Evolutionary conservation across 208 protist genomes (phyloP).

Genomic region (Acanthamoeba lugdunensis): DNA sequence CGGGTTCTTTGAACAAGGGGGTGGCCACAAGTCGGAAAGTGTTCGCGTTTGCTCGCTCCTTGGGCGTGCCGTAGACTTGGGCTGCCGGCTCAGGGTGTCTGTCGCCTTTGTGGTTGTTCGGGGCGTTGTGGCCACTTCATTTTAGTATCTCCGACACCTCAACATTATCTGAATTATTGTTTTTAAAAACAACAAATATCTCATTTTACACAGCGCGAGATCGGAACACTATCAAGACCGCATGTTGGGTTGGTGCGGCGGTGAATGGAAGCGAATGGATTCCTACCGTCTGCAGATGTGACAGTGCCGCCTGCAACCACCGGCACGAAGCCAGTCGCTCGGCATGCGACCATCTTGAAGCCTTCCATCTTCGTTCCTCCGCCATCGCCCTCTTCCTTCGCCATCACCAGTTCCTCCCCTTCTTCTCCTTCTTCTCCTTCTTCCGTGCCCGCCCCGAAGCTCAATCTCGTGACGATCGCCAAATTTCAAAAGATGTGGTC

Average conservation of each 20-base stretch:
- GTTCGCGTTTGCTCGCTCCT: too few species aligned
- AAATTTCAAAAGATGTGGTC: constrained; percentile 62
- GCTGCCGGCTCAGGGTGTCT: too few species aligned
- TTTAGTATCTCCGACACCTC: too few species aligned
- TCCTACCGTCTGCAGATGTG: not conserved
- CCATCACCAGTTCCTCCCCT: not conserved
- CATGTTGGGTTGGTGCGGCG: too few species aligned
- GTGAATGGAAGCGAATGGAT: not conserved
- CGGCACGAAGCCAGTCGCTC: not conserved
- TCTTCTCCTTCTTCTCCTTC: not conserved
- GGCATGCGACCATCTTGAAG: not conserved
- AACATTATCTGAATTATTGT: too few species aligned
- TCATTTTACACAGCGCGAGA: not conserved
- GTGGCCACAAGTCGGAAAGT: too few species aligned
- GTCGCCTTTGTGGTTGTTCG: too few species aligned
- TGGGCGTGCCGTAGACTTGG: too few species aligned
- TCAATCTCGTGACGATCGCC: not conserved
- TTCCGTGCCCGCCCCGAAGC: not conserved
- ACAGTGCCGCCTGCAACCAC: not conserved
- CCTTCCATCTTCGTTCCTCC: not conserved
- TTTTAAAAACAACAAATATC: not conserved
- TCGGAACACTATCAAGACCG: not conserved
- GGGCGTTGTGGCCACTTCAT: too few species aligned
- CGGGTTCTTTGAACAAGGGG: too few species aligned
- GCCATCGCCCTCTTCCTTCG: not conserved